Evolutionary conservation across 768 basidiomycete genomes (phyloP).

Genomic region (Phlebiopsis gigantea): DNA sequence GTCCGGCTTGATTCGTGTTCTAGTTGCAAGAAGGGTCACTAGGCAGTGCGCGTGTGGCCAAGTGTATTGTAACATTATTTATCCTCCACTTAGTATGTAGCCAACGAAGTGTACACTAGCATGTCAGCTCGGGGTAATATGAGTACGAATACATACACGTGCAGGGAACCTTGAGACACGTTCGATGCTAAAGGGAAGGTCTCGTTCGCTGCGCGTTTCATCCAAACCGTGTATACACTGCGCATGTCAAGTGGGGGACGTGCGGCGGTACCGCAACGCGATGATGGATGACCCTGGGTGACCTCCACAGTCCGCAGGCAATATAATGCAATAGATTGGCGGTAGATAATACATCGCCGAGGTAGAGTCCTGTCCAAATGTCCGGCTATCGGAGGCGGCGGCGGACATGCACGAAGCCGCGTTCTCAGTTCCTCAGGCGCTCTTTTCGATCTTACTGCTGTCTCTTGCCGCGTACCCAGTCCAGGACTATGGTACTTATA

Average conservation of each 20-base stretch:
- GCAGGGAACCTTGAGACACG: not conserved
- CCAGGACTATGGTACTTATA: slow-evolving; percentile 64
- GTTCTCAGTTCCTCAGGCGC: not conserved
- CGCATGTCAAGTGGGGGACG: not conserved
- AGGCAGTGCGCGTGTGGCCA: slow-evolving; percentile 11
- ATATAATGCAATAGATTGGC: not conserved
- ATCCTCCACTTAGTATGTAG: not conserved
- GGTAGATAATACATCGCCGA: not conserved
- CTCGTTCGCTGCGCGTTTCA: not conserved
- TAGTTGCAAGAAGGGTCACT: not conserved
- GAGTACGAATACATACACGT: too few species aligned
- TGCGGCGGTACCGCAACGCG: too few species aligned
- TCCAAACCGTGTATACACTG: not conserved
- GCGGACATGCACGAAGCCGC: not conserved
- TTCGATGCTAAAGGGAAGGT: not conserved
- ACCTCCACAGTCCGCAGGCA: not conserved
- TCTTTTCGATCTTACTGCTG: slow-evolving; percentile 68
- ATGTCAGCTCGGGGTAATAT: not conserved
- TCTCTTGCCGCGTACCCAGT: slow-evolving; percentile 82
- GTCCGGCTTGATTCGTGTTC: not conserved
- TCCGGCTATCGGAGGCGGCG: not conserved
- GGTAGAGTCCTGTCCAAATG: not conserved
- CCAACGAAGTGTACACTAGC: not conserved
- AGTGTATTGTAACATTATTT: not conserved
- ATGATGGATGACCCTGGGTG: not conserved